phyloP scores from a whole-genome alignment of 2,329 filamentous ascomycete species.

The Cladorrhinum sp. region DNA sequence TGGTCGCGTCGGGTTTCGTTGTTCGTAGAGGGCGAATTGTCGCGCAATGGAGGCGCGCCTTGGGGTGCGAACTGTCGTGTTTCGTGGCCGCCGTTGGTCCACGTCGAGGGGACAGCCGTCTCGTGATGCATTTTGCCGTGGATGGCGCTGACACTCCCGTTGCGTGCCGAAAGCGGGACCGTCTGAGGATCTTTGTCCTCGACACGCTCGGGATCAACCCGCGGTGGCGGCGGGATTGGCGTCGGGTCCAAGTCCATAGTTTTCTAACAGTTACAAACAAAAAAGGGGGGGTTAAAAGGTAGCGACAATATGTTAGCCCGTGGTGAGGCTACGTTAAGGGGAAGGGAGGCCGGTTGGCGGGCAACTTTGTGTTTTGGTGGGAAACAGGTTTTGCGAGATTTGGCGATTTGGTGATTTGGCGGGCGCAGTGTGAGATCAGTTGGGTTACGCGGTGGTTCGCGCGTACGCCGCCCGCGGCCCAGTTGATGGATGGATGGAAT shows the following conservation, averaged over 20 bases:
- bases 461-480: slow-evolving; percentile 26
- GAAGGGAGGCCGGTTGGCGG: slow-evolving; percentile 13
- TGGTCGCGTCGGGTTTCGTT: slow-evolving; percentile 16
- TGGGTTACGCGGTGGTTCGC: slow-evolving; percentile 27
- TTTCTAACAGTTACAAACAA: slow-evolving; percentile 2
- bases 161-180: slow-evolving; percentile 16
- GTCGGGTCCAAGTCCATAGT: slow-evolving; percentile 24
- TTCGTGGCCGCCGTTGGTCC: slow-evolving; percentile 13
- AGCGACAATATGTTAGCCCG: slow-evolving; percentile 1
- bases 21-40: slow-evolving; percentile 12
- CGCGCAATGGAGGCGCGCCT: slow-evolving; percentile 24
- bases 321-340: neutral
- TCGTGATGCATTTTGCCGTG: slow-evolving; percentile 25
- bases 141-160: slow-evolving; percentile 12
- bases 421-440: slow-evolving; percentile 4
- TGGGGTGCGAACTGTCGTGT: slow-evolving; percentile 19
- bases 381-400: slow-evolving; percentile 21
- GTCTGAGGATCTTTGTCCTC: slow-evolving; percentile 21
- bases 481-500: slow-evolving; percentile 9
- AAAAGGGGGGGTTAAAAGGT: neutral
- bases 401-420: slow-evolving; percentile 16
- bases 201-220: slow-evolving; percentile 24
- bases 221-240: slow-evolving; percentile 21
- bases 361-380: neutral
- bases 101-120: slow-evolving; percentile 15